These are phyloP conservation scores for Cicer pinnatifidum DNA, from an alignment of 306 rosid genomes.

Conservation along the genomic window DNA sequence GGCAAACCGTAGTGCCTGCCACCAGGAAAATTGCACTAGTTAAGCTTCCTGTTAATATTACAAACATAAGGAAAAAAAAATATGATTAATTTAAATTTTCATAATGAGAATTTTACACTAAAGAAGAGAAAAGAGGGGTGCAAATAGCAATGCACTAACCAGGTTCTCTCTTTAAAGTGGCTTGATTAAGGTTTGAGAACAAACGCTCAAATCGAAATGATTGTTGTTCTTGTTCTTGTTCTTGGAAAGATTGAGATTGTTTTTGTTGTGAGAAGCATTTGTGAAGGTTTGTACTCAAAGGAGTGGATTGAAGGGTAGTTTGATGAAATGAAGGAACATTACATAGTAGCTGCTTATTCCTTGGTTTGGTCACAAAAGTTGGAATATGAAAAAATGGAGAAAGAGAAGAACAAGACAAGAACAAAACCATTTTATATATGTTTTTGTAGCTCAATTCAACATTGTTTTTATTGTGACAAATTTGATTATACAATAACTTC, in stretches of 20 bases:
- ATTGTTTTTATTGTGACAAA: constrained; percentile 15
- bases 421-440: constrained; percentile 29
- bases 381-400: constrained; percentile 30
- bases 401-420: constrained; percentile 32
- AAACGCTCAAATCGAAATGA: constrained; percentile 56
- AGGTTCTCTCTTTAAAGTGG: constrained; percentile 76
- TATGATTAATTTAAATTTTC: neutral
- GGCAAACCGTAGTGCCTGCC: constrained; percentile 71
- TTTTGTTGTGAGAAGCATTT: constrained; percentile 54
- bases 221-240: constrained; percentile 35
- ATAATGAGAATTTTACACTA: neutral
- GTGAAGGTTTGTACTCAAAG: constrained; percentile 32
- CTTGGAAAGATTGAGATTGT: constrained; percentile 44
- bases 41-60: constrained; percentile 61
- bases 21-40: constrained; percentile 71
- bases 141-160: constrained; percentile 49
- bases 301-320: constrained; percentile 34
- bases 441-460: constrained; percentile 31
- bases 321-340: constrained; percentile 31
- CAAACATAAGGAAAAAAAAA: constrained; percentile 15
- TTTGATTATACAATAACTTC: neutral
- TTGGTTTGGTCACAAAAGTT: constrained; percentile 34
- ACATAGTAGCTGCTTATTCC: constrained; percentile 34
- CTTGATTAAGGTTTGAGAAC: constrained; percentile 76
- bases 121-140: neutral